Evolutionary conservation across 2,329 filamentous ascomycete genomes (phyloP), one percentile per base, ranked within the genome.

Genomic region (Scytalidium lignicola): DNA sequence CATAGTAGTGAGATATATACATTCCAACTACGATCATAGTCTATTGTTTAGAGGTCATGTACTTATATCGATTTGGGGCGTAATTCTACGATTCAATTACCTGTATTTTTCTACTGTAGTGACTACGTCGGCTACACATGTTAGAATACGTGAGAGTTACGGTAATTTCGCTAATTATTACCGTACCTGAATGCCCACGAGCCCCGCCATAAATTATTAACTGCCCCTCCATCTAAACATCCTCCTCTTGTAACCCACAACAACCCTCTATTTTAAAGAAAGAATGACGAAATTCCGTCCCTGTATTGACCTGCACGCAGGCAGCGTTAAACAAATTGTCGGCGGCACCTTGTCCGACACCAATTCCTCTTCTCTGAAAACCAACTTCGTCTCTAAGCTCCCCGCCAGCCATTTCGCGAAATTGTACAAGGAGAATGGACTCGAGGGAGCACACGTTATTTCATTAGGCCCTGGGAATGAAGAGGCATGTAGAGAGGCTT

Each of bases 321-420:
- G 93, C 13, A 86, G 92, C 65, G 93, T 99, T 51, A 99, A 99
- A 74, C 93, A 99, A 69, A 99, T 99, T 60, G 91, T 99, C 39
- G 93, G 93, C 59, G 92, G 93, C 51, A 97, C 93, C 1, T 79
- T 99, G 54, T 86, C 86, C 70, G 32, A 37, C n/a, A 79, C 79
- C 65, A 67, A 76, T 8, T 79, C 80, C 1, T 67, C 76, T 6
- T 75, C 80, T 49, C 78, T 97, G 49, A 86, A 90, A 71, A 97
- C 92, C 43, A 99, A 99, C 70, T 91, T 90, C 72, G 86, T 96
- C 53, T 96, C 93, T 9, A 80, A 84, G 44, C 83, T 92, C 53
- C 86, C 91, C 9, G 83, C 93, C 2, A 79, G 80, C 3, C 78
- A 96, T 72, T 99, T 89, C 67, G 88, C 91, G 28, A 70, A 74